These are phyloP conservation scores for Pseudogymnoascus sp. DNA, from an alignment of 2,329 filamentous ascomycete species.

Conservation along the genomic window DNA sequence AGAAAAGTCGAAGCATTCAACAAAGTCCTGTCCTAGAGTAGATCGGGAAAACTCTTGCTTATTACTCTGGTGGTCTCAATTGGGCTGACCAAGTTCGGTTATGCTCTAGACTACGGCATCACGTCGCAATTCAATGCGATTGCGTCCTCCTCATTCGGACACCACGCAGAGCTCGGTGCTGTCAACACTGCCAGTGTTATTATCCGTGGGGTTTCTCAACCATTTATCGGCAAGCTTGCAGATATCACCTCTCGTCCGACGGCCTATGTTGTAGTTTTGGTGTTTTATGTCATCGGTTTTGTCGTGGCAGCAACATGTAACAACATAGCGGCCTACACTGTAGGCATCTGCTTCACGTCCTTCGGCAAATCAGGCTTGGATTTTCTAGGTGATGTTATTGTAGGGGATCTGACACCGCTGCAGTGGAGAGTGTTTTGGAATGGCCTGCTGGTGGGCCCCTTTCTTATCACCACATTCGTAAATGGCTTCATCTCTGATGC, in stretches of 20 bases:
- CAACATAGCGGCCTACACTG: neutral
- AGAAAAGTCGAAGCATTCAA: neutral
- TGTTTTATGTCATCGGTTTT: slow-evolving; percentile 34
- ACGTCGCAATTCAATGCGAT: neutral
- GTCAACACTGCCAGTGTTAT: slow-evolving; percentile 1
- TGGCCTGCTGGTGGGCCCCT: neutral
- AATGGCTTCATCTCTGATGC: slow-evolving; percentile 36
- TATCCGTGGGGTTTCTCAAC: neutral
- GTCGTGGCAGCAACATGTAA: slow-evolving; percentile 17
- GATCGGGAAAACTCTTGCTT: neutral
- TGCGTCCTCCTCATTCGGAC: neutral
- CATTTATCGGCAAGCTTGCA: slow-evolving; percentile 27
- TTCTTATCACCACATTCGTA: neutral
- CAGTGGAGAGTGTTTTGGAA: neutral
- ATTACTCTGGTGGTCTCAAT: neutral
- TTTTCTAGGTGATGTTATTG: neutral
- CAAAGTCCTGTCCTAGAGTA: neutral
- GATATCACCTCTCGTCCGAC: slow-evolving; percentile 24
- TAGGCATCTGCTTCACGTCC: neutral
- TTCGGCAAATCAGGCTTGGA: neutral
- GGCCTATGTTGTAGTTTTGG: slow-evolving; percentile 33
- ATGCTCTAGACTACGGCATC: neutral
- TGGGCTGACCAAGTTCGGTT: neutral
- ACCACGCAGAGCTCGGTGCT: neutral
- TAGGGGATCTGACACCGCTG: neutral